Conservation (phyloP, 1,284 basidiomycete species). For the Wolfiporia cocos region DNA sequence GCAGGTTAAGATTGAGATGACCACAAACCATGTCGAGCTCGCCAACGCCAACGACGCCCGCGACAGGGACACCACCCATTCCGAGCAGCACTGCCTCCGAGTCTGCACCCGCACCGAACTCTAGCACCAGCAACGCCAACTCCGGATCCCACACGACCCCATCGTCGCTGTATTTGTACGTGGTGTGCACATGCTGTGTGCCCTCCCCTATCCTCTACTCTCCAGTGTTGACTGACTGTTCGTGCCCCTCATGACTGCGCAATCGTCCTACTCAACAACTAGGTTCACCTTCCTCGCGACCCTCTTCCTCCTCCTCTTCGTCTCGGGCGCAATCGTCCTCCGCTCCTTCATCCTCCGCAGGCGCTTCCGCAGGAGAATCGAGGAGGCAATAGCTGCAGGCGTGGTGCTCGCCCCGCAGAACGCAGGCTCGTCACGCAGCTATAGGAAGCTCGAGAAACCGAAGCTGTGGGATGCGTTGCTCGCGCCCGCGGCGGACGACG, state of each 20-base stretch:
- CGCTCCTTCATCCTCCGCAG: slow-evolving; percentile 58
- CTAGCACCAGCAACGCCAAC: too few relatives aligned
- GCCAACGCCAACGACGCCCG: slow-evolving; percentile 1
- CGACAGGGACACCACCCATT: background rate
- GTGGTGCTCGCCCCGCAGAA: slow-evolving; percentile 30
- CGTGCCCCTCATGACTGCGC: background rate
- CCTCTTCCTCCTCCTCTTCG: slow-evolving; percentile 55
- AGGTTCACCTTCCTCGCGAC: slow-evolving; percentile 71
- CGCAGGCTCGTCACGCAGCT: slow-evolving; percentile 32
- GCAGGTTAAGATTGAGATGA: too few relatives aligned
- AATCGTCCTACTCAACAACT: slow-evolving; percentile 23
- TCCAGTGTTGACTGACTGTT: background rate
- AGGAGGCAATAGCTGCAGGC: slow-evolving; percentile 44
- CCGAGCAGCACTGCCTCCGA: too few relatives aligned
- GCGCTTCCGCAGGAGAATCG: slow-evolving; percentile 44
- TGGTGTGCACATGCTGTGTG: slow-evolving; percentile 1
- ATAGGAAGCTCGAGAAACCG: slow-evolving; percentile 40
- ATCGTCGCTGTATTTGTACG: slow-evolving; percentile 22
- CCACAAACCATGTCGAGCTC: slow-evolving; percentile 6
- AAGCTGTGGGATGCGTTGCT: slow-evolving; percentile 48
- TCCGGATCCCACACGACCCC: slow-evolving; percentile 3
- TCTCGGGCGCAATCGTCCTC: slow-evolving; percentile 58
- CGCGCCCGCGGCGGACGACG: slow-evolving; percentile 25
- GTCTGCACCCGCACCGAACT: too few relatives aligned
- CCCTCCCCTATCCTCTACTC: background rate